Percentiles rank a stretch among this genome's conserved stretches.
phyloP scores from a whole-genome alignment of 140 eudicot species.

The Oenanthe javanica region DNA sequence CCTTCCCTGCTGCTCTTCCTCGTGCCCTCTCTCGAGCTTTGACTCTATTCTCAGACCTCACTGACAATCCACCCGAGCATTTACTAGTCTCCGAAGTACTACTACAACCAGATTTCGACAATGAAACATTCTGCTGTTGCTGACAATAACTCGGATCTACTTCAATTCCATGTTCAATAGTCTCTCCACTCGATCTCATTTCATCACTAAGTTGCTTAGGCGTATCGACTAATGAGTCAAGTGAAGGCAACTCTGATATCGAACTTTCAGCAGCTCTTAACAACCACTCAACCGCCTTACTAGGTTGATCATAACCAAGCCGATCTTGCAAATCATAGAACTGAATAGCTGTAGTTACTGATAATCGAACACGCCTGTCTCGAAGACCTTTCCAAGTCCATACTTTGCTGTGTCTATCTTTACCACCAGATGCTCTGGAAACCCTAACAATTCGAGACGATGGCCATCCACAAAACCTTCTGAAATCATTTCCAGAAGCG shows the following conservation, averaged over 20 bases:
- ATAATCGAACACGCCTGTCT: constrained; percentile 73
- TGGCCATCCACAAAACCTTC: constrained; percentile 59
- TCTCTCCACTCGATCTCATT: constrained; percentile 27
- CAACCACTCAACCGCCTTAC: constrained; percentile 94
- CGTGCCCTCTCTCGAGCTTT: constrained; percentile 79
- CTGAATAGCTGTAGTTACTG: constrained; percentile 79
- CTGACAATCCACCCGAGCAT: constrained; percentile 71
- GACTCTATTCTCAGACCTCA: constrained; percentile 61
- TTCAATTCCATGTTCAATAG: constrained; percentile 22
- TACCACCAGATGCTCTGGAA: constrained; percentile 87
- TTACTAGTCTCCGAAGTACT: constrained; percentile 78
- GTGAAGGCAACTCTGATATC: constrained; percentile 61
- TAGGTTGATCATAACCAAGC: constrained; percentile 82
- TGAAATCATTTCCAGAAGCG: constrained; percentile 11
- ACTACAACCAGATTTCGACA: constrained; percentile 56
- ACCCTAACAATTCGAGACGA: constrained; percentile 89
- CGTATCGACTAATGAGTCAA: constrained; percentile 47
- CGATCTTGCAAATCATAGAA: constrained; percentile 89
- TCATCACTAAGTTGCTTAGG: constrained; percentile 46
- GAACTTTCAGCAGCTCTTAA: constrained; percentile 71
- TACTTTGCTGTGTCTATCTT: constrained; percentile 88
- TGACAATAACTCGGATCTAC: constrained; percentile 29
- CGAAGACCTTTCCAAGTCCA: constrained; percentile 74
- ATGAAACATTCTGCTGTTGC: constrained; percentile 16
- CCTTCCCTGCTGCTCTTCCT: constrained; percentile 64